Base-by-base conservation (phyloP, 305 asterid genomes). In the Fraxinus platypoda region DNA sequence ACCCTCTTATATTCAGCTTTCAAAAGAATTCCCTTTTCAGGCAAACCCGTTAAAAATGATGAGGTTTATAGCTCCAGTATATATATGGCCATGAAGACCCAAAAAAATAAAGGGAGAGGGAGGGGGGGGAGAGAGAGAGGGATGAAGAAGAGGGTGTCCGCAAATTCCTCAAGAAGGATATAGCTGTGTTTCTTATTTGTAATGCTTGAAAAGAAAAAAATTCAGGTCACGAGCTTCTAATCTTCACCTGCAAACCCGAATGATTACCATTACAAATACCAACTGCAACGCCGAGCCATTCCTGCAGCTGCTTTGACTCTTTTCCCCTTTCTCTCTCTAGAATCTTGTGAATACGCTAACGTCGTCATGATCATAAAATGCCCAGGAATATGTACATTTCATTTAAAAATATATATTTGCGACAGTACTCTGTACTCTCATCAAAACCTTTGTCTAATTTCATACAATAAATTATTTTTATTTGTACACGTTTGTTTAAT, bases 191-290 rank as follows among this genome's bases (percentile, higher is more conserved):
- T 49, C 59, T 46, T 49, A 46, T 46, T 46, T 41, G 57, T 46
- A 46, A 46, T 5, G 25, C 25, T 52, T 9, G 9, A 80, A 59
- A 41, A 38, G 43, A 59, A 76, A 46, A 31, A 71, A 85, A 74
- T 74, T 75, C 54, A 76, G 37, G 78, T 77, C 78, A 85, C 81
- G 84, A 83, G 86, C 52, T 74, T 81, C 83, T 81, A 83, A 79
- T 81, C 59, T 78, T 83, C 83, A 71, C 77, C 87, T 84, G 77
- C 75, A 12, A 28, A 37, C 83, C 78, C 82, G 88, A 90, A 90
- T 90, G 75, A 90, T 90, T 90, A 87, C 90, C 78, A 88, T 81
- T 84, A 86, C 88, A 84, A 90, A 81, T 86, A 87, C 86, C 86
- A 86, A 83, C 90, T 88, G 89, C 90, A 85, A 86, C 90, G 83